phyloP scores from a whole-genome alignment of 2,329 filamentous ascomycete genomes.

The Alternaria sp. region DNA sequence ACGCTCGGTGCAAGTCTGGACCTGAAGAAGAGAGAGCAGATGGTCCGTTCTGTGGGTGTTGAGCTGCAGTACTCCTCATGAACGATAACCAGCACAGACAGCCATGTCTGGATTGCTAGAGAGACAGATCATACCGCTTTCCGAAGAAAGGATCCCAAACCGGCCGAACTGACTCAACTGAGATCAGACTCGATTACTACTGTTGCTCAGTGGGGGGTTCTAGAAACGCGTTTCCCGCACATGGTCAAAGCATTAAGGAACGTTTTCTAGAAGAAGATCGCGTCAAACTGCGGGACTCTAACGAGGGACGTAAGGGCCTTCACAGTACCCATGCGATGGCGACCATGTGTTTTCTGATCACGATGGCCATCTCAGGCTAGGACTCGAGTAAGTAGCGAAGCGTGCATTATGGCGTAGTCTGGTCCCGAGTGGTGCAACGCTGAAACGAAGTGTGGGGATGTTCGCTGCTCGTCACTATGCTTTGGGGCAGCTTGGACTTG shows the following conservation, averaged over 20 bases:
- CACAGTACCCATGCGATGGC: constrained; percentile 19
- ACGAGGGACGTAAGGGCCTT: constrained; percentile 13
- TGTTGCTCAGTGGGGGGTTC: constrained; percentile 24
- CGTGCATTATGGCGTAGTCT: constrained; percentile 29
- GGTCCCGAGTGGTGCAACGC: constrained; percentile 37
- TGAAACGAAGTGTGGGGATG: constrained; percentile 38
- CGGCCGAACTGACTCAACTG: constrained; percentile 9
- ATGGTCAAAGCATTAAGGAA: constrained; percentile 22
- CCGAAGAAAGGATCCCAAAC: constrained; percentile 16
- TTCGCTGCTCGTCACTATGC: constrained; percentile 24
- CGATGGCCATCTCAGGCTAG: constrained; percentile 27
- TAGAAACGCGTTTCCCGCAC: constrained; percentile 25
- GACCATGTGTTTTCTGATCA: constrained; percentile 30
- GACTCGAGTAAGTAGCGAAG: constrained; percentile 27
- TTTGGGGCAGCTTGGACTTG: constrained; percentile 31
- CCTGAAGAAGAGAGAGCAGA: constrained; percentile 75
- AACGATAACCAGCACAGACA: constrained; percentile 45
- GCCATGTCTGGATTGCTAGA: constrained; percentile 17
- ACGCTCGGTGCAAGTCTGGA: constrained; percentile 89
- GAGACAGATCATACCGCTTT: constrained; percentile 18
- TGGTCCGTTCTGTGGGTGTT: constrained; percentile 77
- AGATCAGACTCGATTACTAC: constrained; percentile 9
- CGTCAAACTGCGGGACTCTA: constrained; percentile 26
- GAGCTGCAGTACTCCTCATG: constrained; percentile 85
- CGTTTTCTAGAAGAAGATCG: constrained; percentile 32